Conservation (phyloP, 768 basidiomycete species). For the Boletales sp. region DNA sequence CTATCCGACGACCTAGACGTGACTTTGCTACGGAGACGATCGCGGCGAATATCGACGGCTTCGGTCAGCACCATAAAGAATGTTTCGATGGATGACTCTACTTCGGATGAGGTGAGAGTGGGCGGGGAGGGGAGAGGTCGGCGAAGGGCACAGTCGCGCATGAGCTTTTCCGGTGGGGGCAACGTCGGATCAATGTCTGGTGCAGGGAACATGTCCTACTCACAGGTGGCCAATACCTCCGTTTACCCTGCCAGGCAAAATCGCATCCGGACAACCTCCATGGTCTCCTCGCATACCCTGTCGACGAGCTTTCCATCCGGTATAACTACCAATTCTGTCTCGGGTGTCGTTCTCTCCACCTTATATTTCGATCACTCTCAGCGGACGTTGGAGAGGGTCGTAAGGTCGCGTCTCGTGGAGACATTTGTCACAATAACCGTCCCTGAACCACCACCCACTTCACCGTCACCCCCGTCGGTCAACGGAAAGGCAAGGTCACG, state of each 20-base stretch:
- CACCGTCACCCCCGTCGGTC: conserved; percentile 27
- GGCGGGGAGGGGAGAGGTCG: conserved; percentile 35
- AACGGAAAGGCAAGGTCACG: conserved; percentile 20
- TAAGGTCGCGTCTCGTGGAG: conserved; percentile 71
- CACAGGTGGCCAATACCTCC: conserved; percentile 15
- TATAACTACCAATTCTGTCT: conserved; percentile 1
- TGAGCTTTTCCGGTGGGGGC: conserved; percentile 33
- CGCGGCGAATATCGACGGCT: conserved; percentile 56
- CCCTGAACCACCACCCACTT: conserved; percentile 22
- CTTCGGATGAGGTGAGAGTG: conserved; percentile 24
- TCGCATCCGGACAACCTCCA: conserved; percentile 51
- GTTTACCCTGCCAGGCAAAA: conserved; percentile 33
- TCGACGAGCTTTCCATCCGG: conserved; percentile 10
- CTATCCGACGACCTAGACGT: conserved; percentile 71
- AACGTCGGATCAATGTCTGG: conserved; percentile 10
- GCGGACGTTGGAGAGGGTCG: conserved; percentile 61
- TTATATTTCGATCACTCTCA: conserved; percentile 64
- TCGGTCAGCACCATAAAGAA: conserved; percentile 51
- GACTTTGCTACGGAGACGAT: conserved; percentile 53
- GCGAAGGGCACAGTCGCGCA: conserved; percentile 44
- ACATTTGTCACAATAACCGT: conserved; percentile 65
- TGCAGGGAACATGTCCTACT: conserved; percentile 14
- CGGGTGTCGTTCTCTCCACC: conserved; percentile 22
- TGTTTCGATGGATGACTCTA: conserved; percentile 40
- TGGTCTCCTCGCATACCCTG: conserved; percentile 39